A percentile compares a stretch with the other conserved stretches of the same genome.
These are phyloP conservation scores for Grosmannia serpens DNA, from an alignment of 2,329 filamentous ascomycete genomes.

Conservation along the genomic window DNA sequence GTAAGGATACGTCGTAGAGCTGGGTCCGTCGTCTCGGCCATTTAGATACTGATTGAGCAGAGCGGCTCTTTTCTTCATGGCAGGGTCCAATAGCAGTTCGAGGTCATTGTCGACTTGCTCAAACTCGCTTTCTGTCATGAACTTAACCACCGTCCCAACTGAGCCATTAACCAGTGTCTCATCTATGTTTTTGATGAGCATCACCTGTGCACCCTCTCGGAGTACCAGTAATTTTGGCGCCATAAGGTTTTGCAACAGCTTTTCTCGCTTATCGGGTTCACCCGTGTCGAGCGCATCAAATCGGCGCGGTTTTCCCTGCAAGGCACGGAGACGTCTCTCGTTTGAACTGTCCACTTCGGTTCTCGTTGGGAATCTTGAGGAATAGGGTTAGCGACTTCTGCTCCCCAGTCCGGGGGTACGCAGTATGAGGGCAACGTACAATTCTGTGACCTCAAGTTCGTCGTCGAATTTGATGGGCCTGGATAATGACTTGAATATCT, in stretches of 20 bases:
- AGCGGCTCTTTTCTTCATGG: slow-evolving; percentile 46
- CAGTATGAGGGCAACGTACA: slow-evolving; percentile 35
- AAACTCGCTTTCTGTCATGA: slow-evolving; percentile 46
- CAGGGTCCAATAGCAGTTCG: slow-evolving; percentile 21
- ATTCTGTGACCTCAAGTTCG: slow-evolving; percentile 69
- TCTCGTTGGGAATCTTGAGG: slow-evolving; percentile 64
- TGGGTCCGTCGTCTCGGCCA: slow-evolving; percentile 8
- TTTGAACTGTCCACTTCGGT: slow-evolving; percentile 86
- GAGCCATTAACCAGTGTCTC: slow-evolving; percentile 90
- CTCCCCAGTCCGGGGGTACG: slow-evolving; percentile 8
- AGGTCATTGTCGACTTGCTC: slow-evolving; percentile 15
- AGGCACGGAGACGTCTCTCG: slow-evolving; percentile 54
- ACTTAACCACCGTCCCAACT: slow-evolving; percentile 71
- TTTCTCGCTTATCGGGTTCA: slow-evolving; percentile 60
- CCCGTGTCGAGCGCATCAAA: slow-evolving; percentile 72
- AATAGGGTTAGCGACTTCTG: slow-evolving; percentile 17
- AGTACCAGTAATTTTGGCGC: slow-evolving; percentile 69
- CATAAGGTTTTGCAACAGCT: slow-evolving; percentile 81
- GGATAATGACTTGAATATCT: slow-evolving; percentile 61
- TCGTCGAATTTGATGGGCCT: slow-evolving; percentile 64
- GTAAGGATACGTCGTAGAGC: slow-evolving; percentile 49
- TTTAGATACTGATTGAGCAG: slow-evolving; percentile 31
- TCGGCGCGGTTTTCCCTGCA: slow-evolving; percentile 55
- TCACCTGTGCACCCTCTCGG: slow-evolving; percentile 90
- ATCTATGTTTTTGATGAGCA: slow-evolving; percentile 99